phyloP scores from a whole-genome alignment of 306 rosid species.

The Acacia melanoxylon region DNA sequence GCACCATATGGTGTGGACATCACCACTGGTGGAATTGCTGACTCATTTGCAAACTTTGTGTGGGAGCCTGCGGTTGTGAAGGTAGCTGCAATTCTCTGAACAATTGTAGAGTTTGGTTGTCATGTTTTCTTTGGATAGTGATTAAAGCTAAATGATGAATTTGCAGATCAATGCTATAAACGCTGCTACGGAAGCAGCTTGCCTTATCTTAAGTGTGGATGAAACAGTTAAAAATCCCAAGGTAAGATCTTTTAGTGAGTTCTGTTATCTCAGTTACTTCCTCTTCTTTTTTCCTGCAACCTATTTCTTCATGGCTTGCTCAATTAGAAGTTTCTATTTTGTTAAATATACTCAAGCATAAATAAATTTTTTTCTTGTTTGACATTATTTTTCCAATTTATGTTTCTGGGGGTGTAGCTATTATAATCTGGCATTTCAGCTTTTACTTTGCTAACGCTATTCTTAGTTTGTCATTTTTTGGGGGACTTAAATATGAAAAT shows the following conservation, averaged over 20 bases:
- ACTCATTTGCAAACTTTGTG: conserved; percentile 90
- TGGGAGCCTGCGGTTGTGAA: conserved; percentile 99
- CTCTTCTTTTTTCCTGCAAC: background rate
- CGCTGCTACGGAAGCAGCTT: conserved; percentile 99
- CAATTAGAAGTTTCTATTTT: background rate
- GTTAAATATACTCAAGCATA: background rate
- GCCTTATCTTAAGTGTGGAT: conserved; percentile 90
- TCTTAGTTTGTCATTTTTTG: background rate
- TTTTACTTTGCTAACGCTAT: background rate
- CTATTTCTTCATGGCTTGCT: background rate
- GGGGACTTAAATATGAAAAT: background rate
- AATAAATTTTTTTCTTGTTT: background rate
- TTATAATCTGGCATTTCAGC: background rate
- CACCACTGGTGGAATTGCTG: conserved; percentile 90
- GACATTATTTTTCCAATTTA: background rate
- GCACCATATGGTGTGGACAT: conserved; percentile 94
- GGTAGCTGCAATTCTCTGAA: conserved; percentile 39
- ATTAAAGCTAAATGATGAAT: background rate
- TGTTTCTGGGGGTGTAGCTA: background rate
- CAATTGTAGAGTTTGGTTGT: background rate
- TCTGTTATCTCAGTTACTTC: background rate
- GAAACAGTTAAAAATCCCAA: conserved; percentile 97
- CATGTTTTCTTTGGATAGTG: conserved; percentile 23
- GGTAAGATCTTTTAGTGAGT: conserved; percentile 40
- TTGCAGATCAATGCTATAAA: conserved; percentile 95